phyloP scores from a whole-genome alignment of 1,284 basidiomycete species.

The Boletus austroedulis region DNA sequence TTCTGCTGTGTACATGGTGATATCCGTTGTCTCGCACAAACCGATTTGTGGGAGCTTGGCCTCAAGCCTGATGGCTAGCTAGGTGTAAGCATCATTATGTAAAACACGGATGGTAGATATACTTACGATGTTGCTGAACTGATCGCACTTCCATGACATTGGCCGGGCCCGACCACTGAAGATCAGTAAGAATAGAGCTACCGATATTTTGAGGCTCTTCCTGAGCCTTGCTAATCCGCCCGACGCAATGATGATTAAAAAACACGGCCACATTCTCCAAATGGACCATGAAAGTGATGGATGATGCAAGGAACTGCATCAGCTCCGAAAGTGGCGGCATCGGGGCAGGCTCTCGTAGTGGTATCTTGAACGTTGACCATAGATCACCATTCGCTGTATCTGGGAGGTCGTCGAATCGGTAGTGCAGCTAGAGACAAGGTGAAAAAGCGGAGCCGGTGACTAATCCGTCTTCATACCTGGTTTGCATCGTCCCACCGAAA shows the following conservation, averaged over 20 bases:
- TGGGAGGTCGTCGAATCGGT: neutral
- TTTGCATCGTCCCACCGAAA: neutral
- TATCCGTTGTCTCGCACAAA: neutral
- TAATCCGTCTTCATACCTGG: neutral
- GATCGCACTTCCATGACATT: neutral
- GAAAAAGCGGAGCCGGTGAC: neutral
- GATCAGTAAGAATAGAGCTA: neutral
- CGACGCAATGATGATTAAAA: neutral
- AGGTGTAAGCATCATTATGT: neutral
- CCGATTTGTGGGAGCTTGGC: neutral
- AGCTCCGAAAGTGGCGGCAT: neutral
- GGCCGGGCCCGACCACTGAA: neutral
- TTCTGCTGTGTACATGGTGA: slow-evolving; percentile 1
- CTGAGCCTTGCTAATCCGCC: neutral
- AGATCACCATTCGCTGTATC: neutral
- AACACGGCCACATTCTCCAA: neutral
- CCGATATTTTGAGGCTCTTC: neutral
- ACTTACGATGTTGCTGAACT: neutral
- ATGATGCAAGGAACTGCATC: slow-evolving; percentile 6
- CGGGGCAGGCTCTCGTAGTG: neutral
- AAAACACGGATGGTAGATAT: neutral
- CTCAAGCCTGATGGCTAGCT: neutral
- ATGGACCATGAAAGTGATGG: slow-evolving; percentile 4
- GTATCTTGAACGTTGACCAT: slow-evolving; percentile 3
- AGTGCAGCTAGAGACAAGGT: neutral